These are phyloP conservation scores for Mycoemilia scoparia DNA, from an alignment of 192 early-diverging fungal genomes.

Conservation along the genomic window DNA sequence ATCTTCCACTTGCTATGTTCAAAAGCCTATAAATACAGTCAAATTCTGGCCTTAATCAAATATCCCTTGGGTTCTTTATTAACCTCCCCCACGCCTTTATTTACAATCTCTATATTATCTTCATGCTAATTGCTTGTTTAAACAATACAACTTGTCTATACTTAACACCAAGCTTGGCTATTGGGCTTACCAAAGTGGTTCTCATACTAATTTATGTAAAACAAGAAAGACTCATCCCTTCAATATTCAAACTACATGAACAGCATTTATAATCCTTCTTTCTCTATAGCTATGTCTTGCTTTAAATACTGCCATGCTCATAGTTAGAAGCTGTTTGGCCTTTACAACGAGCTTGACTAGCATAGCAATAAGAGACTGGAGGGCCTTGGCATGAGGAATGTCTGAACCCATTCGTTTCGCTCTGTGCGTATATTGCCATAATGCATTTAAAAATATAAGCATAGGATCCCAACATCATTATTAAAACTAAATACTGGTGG, in stretches of 20 bases:
- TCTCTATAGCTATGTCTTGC: too few relatives aligned
- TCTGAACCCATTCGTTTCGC: slow-evolving; percentile 50
- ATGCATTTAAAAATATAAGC: neutral
- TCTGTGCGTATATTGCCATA: slow-evolving; percentile 51
- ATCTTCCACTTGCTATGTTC: too few relatives aligned
- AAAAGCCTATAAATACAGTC: too few relatives aligned
- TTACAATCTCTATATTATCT: too few relatives aligned
- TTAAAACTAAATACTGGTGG: neutral
- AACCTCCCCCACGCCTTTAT: too few relatives aligned
- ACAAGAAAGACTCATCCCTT: neutral
- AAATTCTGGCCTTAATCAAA: too few relatives aligned
- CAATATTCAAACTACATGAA: neutral
- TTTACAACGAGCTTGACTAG: slow-evolving; percentile 30
- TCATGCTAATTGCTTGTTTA: too few relatives aligned
- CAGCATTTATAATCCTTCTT: slow-evolving; percentile 10
- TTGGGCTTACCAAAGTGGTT: slow-evolving; percentile 29
- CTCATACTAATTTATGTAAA: slow-evolving; percentile 41
- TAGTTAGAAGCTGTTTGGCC: slow-evolving; percentile 48
- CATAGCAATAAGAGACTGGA: slow-evolving; percentile 49
- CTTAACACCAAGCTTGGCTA: slow-evolving; percentile 34
- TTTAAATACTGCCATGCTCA: slow-evolving; percentile 74
- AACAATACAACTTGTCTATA: too few relatives aligned
- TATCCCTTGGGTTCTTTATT: too few relatives aligned
- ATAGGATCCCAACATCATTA: neutral
- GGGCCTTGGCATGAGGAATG: slow-evolving; percentile 50